These are phyloP conservation scores for Nakazawaea wyomingensis DNA, from an alignment of 805 yeast species.

Conservation along the genomic window DNA sequence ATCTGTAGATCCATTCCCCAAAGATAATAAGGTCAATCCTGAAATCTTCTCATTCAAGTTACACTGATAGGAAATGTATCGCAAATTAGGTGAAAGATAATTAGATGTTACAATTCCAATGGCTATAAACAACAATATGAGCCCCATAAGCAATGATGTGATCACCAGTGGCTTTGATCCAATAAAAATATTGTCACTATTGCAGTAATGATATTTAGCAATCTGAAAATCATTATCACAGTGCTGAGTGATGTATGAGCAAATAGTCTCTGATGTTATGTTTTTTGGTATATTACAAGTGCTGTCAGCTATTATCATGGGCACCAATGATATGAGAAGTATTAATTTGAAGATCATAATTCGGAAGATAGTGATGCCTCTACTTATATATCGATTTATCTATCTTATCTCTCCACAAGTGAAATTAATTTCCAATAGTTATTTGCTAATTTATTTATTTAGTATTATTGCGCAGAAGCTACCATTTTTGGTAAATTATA, in stretches of 20 bases:
- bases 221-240: slow-evolving; percentile 1
- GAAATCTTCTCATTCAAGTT: slow-evolving; percentile 71
- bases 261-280: background rate
- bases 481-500: too few relatives aligned
- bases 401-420: too few relatives aligned
- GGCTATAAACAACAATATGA: slow-evolving; percentile 46
- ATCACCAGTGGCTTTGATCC: slow-evolving; percentile 4
- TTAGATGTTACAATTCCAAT: slow-evolving; percentile 81
- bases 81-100: slow-evolving; percentile 73
- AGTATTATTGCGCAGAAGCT: too few relatives aligned
- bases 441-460: too few relatives aligned
- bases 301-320: background rate
- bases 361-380: background rate
- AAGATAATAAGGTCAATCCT: slow-evolving; percentile 82
- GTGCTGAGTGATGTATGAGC: slow-evolving; percentile 2
- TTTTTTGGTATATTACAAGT: background rate
- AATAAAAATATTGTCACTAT: background rate
- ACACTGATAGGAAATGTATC: slow-evolving; percentile 55
- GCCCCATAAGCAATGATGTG: slow-evolving; percentile 12
- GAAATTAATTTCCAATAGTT: too few relatives aligned
- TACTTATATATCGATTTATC: background rate
- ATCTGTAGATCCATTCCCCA: slow-evolving; percentile 93
- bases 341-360: background rate
- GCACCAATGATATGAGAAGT: background rate
- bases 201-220: slow-evolving; percentile 4